Conservation (phyloP, 345 rosid genomes). For the Balakata baccata region DNA sequence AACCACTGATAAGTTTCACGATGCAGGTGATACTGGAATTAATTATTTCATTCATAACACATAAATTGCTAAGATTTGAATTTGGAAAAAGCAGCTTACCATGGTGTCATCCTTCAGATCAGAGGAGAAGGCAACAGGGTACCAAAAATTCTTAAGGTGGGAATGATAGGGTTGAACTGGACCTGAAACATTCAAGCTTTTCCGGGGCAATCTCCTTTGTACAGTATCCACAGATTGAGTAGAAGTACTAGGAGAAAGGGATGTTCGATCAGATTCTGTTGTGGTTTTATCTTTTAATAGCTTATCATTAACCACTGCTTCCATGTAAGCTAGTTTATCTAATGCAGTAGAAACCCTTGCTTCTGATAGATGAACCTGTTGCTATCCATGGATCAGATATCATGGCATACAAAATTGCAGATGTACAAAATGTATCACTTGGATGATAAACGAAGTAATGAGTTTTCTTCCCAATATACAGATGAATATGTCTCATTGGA, state of each 20-base stretch:
- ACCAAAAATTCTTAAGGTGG: constrained; percentile 85
- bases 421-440: neutral
- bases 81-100: constrained; percentile 51
- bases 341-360: constrained; percentile 89
- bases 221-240: constrained; percentile 36
- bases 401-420: constrained; percentile 11
- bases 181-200: constrained; percentile 84
- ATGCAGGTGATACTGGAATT: neutral
- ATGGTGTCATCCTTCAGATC: constrained; percentile 85
- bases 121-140: constrained; percentile 76
- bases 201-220: constrained; percentile 47
- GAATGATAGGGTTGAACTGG: constrained; percentile 79
- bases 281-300: constrained; percentile 59
- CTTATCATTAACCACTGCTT: constrained; percentile 73
- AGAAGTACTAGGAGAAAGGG: constrained; percentile 49
- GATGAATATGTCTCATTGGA: neutral
- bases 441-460: neutral
- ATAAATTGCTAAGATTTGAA: neutral
- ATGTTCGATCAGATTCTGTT: constrained; percentile 39
- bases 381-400: constrained; percentile 17
- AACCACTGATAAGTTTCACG: neutral
- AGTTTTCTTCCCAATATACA: neutral
- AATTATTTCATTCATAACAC: neutral
- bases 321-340: constrained; percentile 95
- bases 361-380: constrained; percentile 95